Base-by-base conservation (phyloP, 2,329 filamentous ascomycete genomes). In the Claviceps sp. region DNA sequence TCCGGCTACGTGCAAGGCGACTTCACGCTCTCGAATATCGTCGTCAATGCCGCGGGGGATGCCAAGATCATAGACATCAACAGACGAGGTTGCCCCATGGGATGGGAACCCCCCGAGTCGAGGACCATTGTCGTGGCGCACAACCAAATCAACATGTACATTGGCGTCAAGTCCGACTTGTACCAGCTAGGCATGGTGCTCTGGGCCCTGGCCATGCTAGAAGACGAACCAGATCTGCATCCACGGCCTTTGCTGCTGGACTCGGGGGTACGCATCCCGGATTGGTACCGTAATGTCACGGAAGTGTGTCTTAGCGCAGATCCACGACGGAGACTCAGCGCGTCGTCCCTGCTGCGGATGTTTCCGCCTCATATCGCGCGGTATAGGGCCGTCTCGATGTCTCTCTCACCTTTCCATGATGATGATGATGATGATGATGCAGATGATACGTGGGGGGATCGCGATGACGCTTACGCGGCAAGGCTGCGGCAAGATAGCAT, bases 1-100 rank as follows among this genome's bases (percentile, higher is more conserved):
- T 84, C 88, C 22, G 93, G 93, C 4, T 97, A 95, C 65, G 93
- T 98, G 11, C 93, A 98, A 63, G 93, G 93, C 24, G 93, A 98
- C 64, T 96, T 98, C 58, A 98, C 93, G 0, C 75, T 98, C 30
- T 95, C 90, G 5, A 98, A 98, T 64, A 95, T 98, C 57, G 93
- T 98, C 55, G 85, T 98, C 61, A 89, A 97, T 65, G 76, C 77
- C 13, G 70, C 85, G 44, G 84, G 89, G 62, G 78, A 96, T 62
- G 93, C 91, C 8, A 91, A 94, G 62, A 97, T 98, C 58, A 98
- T 98, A 63, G 93, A 98, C 67, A 96, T 98, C 71, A 98, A 98
- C 70, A 79, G 93, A 52, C 78, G 93, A 60, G 93, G 93, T n/a
- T 98, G 93, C 61, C 93, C 93, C 0, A 87, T 97, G 4, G 91